Conservation (phyloP, 192 early-diverging fungal species). For the Coemansia sp. region DNA sequence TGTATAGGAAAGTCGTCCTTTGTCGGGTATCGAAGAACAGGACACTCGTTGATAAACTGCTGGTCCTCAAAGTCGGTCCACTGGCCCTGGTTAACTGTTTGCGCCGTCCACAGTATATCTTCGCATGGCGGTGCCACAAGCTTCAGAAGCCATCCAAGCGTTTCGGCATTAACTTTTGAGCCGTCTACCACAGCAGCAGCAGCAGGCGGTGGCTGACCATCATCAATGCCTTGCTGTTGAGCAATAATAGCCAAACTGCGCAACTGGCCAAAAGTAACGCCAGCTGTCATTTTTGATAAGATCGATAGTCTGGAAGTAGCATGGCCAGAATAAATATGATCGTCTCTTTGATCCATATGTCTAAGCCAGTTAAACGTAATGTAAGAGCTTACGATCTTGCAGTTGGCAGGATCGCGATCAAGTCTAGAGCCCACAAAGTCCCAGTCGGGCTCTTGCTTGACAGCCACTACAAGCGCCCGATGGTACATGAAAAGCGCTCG, state of each 20-base stretch:
- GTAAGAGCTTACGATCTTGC: slow-evolving; percentile 16
- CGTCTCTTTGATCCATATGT: background rate
- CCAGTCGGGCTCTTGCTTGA: slow-evolving; percentile 16
- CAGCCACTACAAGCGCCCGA: slow-evolving; percentile 1
- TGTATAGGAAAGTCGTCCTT: background rate
- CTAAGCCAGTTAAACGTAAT: slow-evolving; percentile 8
- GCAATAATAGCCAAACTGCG: background rate
- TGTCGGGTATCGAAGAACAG: background rate
- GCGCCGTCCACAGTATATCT: background rate
- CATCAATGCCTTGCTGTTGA: background rate
- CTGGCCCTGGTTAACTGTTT: background rate
- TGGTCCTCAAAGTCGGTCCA: slow-evolving; percentile 2
- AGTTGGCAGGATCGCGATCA: slow-evolving; percentile 4
- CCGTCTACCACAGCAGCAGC: background rate
- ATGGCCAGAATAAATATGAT: background rate
- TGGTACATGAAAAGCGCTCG: slow-evolving; percentile 24
- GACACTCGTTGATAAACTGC: background rate
- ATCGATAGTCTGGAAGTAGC: background rate
- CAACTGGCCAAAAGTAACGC: background rate
- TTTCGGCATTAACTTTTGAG: background rate
- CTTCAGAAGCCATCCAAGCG: background rate
- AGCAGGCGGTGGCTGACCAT: too few species aligned
- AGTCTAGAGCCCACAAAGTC: background rate
- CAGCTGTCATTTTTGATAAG: background rate
- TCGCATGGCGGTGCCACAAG: slow-evolving; percentile 1